Conservation (phyloP, 169 alveolate genomes). For the Theileria annulata region DNA sequence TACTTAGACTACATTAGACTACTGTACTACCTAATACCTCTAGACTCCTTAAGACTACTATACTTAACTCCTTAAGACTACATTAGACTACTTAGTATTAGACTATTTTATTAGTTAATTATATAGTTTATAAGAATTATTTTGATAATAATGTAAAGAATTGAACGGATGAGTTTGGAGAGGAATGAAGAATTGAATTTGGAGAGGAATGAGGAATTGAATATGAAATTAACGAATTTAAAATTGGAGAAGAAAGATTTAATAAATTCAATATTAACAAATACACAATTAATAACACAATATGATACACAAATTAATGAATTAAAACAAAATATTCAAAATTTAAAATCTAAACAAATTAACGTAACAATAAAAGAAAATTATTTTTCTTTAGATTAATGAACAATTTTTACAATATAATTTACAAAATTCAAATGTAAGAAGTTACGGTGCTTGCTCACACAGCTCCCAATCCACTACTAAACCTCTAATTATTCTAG, state of each 20-base stretch:
- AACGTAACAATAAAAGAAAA: background rate
- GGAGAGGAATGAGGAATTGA: constrained; percentile 27
- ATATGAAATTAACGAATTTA: constrained; percentile 3
- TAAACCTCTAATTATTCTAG: too few relatives aligned
- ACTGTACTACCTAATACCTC: too few relatives aligned
- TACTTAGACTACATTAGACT: too few relatives aligned
- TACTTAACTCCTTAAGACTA: too few relatives aligned
- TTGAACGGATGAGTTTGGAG: background rate
- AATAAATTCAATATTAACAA: constrained; percentile 34
- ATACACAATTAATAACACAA: constrained; percentile 42
- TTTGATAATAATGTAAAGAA: too few relatives aligned
- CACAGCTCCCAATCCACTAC: too few relatives aligned
- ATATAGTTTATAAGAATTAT: too few relatives aligned
- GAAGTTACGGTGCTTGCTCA: background rate
- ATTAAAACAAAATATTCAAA: background rate
- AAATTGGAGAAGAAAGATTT: constrained; percentile 27
- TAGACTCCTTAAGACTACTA: too few relatives aligned
- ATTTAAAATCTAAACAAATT: background rate
- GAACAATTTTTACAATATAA: background rate
- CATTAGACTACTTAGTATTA: too few relatives aligned
- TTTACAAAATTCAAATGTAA: background rate
- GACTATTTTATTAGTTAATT: too few relatives aligned
- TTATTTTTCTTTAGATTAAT: background rate
- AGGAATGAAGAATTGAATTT: constrained; percentile 16
- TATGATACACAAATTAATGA: constrained; percentile 23